Base-by-base conservation (phyloP, 768 basidiomycete species). In the Panaeolus papilionaceus region DNA sequence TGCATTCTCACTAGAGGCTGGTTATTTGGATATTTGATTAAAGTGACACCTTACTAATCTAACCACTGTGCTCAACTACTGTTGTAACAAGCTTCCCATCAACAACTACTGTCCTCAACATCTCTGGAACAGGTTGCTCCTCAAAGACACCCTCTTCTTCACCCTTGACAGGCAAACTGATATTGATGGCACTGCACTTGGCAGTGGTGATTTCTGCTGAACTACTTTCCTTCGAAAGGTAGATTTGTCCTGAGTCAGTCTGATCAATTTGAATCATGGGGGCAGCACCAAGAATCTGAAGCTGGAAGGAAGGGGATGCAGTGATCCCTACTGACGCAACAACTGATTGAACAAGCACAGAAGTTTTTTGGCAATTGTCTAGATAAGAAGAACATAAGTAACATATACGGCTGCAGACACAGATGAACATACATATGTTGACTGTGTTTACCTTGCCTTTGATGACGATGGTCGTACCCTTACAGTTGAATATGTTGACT, bases 381-480 rank as follows among this genome's bases (percentile, higher is more conserved):
- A 75, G 8, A 49, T 16, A 61, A 66, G 37, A 18, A 44, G 64
- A 3, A 18, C 14, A 58, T 37, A 28, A 68, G 38, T n/a, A 38
- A 39, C 3, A 12, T 1, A 6, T 20, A 45, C 7, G 49, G 47
- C 40, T 23, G 11, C 20, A 7, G 20, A 47, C 6, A 64, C 37
- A 69, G 66, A 14, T 49, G 23, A 63, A 82, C 87, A 67, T 74
- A 98, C 97, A 85, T 67, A 99, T 80, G 20, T 91, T 94, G 54
- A 99, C 90, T 3, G 95, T 96, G 74, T 99, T 99, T 71, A 94
- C 89, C 80, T 99, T 99, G 73, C 97, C 96, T 77, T 92, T 92
- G 76, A 99, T 84, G 63, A 92, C 77, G 66, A 99, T 82, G 0
- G 90, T 92, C 10, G 88, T 85, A 70, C 91, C 92, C 82, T 95